Percentiles rank a stretch among this genome's conserved stretches.
phyloP scores from a whole-genome alignment of 1,284 basidiomycete species.

The Ustilago nuda region DNA sequence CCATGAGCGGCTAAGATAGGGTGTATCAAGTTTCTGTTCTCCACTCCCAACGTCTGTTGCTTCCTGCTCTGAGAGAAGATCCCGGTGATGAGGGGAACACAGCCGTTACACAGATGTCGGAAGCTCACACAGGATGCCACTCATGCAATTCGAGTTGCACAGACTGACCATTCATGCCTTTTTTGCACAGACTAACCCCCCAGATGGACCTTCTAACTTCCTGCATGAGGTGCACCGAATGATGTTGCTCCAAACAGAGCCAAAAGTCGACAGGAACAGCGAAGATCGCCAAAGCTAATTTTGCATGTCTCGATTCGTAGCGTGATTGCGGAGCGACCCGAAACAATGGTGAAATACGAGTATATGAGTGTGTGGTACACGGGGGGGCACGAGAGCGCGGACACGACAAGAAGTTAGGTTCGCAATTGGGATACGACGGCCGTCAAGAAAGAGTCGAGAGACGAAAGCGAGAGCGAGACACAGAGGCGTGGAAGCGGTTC shows the following conservation, averaged over 20 bases:
- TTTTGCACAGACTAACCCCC: too few species aligned
- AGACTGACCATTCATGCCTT: too few species aligned
- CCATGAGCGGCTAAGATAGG: not conserved
- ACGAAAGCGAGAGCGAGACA: not conserved
- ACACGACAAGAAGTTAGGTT: too few species aligned
- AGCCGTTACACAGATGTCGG: not conserved
- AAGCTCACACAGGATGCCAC: not conserved
- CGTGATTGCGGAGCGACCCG: constrained; percentile 12
- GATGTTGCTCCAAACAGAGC: not conserved
- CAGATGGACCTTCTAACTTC: too few species aligned
- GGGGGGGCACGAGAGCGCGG: not conserved
- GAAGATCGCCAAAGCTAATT: not conserved
- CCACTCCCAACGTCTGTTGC: not conserved
- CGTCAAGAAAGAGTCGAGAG: not conserved
- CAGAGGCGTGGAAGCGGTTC: not conserved
- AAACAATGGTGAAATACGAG: not conserved
- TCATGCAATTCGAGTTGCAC: too few species aligned
- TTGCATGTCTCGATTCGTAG: constrained; percentile 1
- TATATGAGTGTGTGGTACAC: too few species aligned
- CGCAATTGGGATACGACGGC: not conserved
- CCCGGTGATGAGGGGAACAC: not conserved
- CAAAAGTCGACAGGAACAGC: not conserved
- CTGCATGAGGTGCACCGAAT: too few species aligned
- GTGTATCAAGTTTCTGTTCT: not conserved
- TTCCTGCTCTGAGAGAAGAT: not conserved